A percentile compares a stretch with the other conserved stretches of the same genome.
phyloP scores from a whole-genome alignment of 495 filamentous ascomycete species.

The Stereocaulon alpinum region DNA sequence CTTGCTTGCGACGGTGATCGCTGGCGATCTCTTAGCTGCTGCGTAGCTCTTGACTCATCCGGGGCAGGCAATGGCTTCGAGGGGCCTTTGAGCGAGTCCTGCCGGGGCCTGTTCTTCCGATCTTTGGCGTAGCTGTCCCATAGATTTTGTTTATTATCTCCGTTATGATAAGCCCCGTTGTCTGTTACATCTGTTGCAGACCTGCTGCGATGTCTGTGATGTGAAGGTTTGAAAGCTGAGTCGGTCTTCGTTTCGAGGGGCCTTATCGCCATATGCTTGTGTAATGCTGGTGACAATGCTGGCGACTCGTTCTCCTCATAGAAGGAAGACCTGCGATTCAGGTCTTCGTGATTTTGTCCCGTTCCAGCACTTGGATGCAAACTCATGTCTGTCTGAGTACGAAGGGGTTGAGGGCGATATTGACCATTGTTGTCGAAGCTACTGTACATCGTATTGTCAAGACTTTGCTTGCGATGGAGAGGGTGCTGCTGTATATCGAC shows the following conservation, averaged over 20 bases:
- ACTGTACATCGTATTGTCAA: not conserved
- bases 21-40: constrained; percentile 16
- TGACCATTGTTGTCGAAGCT: constrained; percentile 14
- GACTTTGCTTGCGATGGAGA: constrained; percentile 10
- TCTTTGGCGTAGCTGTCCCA: constrained; percentile 16
- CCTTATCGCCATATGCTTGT: constrained; percentile 17
- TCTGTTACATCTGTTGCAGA: constrained; percentile 14
- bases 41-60: constrained; percentile 10
- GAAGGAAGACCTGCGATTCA: constrained; percentile 14
- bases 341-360: not conserved
- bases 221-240: not conserved
- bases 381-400: constrained; percentile 16
- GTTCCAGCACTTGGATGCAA: constrained; percentile 8
- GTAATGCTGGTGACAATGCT: constrained; percentile 16
- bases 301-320: constrained; percentile 19
- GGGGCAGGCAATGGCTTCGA: constrained; percentile 13
- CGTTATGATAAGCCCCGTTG: constrained; percentile 11
- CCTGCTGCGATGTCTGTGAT: constrained; percentile 17
- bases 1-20: constrained; percentile 12
- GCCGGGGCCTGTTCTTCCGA: constrained; percentile 13
- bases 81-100: constrained; percentile 14
- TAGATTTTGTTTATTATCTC: constrained; percentile 2
- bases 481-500: constrained; percentile 12
- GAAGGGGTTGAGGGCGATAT: constrained; percentile 12
- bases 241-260: constrained; percentile 12